phyloP scores from a whole-genome alignment of 225 moss, liverwort and hornwort species.

The Neckera pumila region DNA sequence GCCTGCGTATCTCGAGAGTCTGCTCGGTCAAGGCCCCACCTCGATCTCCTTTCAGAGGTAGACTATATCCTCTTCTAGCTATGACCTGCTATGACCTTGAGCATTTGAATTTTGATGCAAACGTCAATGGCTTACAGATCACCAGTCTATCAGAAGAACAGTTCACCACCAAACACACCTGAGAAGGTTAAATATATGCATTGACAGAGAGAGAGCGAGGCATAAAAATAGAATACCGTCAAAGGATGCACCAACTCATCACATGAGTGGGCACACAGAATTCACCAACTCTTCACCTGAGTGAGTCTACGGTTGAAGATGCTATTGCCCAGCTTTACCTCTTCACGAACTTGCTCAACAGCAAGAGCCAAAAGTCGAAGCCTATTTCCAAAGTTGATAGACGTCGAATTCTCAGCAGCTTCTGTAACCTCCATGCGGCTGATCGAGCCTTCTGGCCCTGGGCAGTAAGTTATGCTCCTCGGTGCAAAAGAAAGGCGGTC shows the following conservation, averaged over 20 bases:
- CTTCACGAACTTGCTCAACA: neutral
- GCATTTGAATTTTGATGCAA: neutral
- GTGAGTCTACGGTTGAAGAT: neutral
- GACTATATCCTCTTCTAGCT: neutral
- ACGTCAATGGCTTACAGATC: neutral
- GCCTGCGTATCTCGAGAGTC: neutral
- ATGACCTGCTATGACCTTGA: neutral
- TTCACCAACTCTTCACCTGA: neutral
- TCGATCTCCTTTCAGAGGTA: neutral
- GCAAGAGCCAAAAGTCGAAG: slow-evolving; percentile 52
- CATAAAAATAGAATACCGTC: slow-evolving; percentile 51
- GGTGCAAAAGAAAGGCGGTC: neutral
- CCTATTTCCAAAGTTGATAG: neutral
- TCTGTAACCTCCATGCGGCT: neutral
- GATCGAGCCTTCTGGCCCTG: neutral
- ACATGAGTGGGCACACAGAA: neutral
- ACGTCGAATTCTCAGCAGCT: neutral
- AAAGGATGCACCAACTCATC: neutral
- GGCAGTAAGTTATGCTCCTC: neutral
- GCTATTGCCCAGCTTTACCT: neutral
- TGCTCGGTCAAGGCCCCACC: neutral
- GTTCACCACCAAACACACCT: neutral
- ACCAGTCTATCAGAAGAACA: neutral
- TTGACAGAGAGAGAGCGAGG: slow-evolving; percentile 4
- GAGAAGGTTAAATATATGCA: neutral